phyloP scores from a whole-genome alignment of 2,329 filamentous ascomycete genomes.

The Fusarium sublunatum region DNA sequence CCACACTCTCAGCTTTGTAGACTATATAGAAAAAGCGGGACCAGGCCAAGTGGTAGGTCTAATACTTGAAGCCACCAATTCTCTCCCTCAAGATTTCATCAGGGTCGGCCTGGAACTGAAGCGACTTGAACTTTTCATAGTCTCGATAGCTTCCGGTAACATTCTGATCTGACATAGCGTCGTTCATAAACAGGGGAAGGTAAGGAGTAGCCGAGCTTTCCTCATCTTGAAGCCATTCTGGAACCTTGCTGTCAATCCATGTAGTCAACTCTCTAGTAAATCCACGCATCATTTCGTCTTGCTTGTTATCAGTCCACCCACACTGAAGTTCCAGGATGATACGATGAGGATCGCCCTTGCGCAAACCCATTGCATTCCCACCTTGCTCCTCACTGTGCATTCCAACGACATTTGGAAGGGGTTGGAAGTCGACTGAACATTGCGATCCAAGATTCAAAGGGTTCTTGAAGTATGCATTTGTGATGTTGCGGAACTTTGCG shows the following conservation, averaged over 20 bases:
- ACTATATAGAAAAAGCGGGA: no score
- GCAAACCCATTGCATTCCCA: slow-evolving; percentile 23
- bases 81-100: not conserved
- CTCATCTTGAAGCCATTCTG: not conserved
- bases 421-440: slow-evolving; percentile 31
- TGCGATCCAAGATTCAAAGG: slow-evolving; percentile 11
- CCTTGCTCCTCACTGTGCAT: slow-evolving; percentile 13
- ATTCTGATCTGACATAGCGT: slow-evolving; percentile 8
- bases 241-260: slow-evolving; percentile 10
- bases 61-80: slow-evolving; percentile 6
- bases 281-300: slow-evolving; percentile 5
- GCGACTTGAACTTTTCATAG: slow-evolving; percentile 3
- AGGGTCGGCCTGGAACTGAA: slow-evolving; percentile 1
- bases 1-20: no score
- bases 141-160: slow-evolving; percentile 2
- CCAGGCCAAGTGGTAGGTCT: no score
- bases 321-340: slow-evolving; percentile 26
- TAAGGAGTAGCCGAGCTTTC: not conserved
- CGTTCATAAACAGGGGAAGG: slow-evolving; percentile 6
- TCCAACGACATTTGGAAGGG: slow-evolving; percentile 6
- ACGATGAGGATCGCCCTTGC: not conserved
- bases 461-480: slow-evolving; percentile 11
- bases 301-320: slow-evolving; percentile 10
- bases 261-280: slow-evolving; percentile 15
- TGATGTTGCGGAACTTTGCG: slow-evolving; percentile 1